Evolutionary conservation across 768 basidiomycete genomes (phyloP), one percentile per base, ranked within the genome.

Genomic region (Collybiopsis luxurians): DNA sequence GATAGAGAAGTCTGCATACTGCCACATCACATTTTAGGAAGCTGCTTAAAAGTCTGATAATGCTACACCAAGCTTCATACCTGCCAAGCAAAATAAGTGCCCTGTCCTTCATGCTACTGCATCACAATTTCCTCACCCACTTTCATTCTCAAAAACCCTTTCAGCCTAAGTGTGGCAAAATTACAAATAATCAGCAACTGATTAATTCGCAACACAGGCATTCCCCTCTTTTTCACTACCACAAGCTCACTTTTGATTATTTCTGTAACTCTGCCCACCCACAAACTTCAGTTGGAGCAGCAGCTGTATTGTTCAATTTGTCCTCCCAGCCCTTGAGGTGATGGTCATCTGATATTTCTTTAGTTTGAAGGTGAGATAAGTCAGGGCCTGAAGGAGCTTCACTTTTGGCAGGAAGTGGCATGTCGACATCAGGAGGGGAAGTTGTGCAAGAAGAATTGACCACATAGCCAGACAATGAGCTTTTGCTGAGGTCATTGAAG

Each of bases 81-180:
- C 10, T 54, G 51, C 17, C 56, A 38, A 0, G 65, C 62, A 62
- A 67, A 70, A 19, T 63, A 56, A 21, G 24, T 44, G 3, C 67
- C 69, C 36, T 62, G 42, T 2, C 63, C 63, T 38, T 63, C 60
- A 50, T 68, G 67, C 67, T 66, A 70, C 28, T 67, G 67, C 2
- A 15, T 10, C 36, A 66, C 64, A 59, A 71, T 69, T 49, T 70
- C 58, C 2, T 55, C 1, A 49, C 68, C 67, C 24, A 66, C 69
- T 40, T 48, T 52, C 31, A 67, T 67, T 3, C 53, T 44, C 4
- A 39, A 17, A 30, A 43, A 27, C 15, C 69, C 66, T 48, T 68
- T 69, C 30, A 70, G 39, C 17, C 57, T 43, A 7, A 68, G 58
- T 23, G 66, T 69, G 21, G 63, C 59, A 60, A 67, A 69, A 60